These are phyloP conservation scores for Calonectria hongkongensis DNA, from an alignment of 2,329 filamentous ascomycete genomes.

Conservation along the genomic window DNA sequence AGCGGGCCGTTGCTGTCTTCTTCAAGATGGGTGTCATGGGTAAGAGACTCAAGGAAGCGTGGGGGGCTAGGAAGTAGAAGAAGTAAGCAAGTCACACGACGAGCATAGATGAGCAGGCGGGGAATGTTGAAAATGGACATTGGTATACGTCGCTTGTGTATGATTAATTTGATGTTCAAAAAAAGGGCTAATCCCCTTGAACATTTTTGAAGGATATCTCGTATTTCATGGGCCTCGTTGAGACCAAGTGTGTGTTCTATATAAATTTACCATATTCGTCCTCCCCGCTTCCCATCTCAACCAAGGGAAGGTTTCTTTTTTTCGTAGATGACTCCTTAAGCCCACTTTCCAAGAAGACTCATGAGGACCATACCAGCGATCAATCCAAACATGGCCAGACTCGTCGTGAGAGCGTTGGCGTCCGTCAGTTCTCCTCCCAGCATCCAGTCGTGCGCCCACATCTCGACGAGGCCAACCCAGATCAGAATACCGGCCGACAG, in stretches of 20 bases:
- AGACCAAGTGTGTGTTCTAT: conserved; percentile 1
- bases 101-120: neutral
- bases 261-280: neutral
- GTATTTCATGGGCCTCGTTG: conserved; percentile 5
- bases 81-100: conserved; percentile 25
- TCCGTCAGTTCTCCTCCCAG: conserved; percentile 72
- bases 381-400: conserved; percentile 71
- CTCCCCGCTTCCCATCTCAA: neutral
- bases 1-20: conserved; percentile 54
- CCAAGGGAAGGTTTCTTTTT: neutral
- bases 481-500: conserved; percentile 84
- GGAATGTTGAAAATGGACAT: neutral
- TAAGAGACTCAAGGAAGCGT: conserved; percentile 50
- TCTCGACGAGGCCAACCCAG: conserved; percentile 87
- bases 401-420: conserved; percentile 68
- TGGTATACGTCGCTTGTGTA: neutral
- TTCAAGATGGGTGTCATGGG: conserved; percentile 55
- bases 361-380: conserved; percentile 80
- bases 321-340: conserved; percentile 62
- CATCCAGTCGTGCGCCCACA: conserved; percentile 86
- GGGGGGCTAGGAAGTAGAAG: conserved; percentile 46
- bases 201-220: conserved; percentile 9
- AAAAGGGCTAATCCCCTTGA: neutral
- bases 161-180: conserved; percentile 21
- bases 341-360: conserved; percentile 86